Conservation (phyloP, 306 rosid species). For the Parietaria judaica region DNA sequence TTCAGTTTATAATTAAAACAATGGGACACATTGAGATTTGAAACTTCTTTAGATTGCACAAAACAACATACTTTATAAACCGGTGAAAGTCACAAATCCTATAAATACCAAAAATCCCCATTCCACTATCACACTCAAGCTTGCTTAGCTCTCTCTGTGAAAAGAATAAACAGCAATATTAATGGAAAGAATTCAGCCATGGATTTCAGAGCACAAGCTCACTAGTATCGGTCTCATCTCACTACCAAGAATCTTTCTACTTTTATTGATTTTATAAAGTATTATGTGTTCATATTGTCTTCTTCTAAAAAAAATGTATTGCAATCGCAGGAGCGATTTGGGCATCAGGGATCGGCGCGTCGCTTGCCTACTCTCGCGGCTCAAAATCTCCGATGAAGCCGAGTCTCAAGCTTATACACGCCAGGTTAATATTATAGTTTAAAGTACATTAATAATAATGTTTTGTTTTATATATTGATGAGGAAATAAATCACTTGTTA, state of each 20-base stretch:
- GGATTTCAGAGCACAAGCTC: conserved; percentile 78
- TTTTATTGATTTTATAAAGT: neutral
- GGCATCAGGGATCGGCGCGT: conserved; percentile 75
- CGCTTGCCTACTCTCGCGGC: conserved; percentile 41
- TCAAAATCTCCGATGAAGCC: conserved; percentile 54
- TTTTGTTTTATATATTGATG: too few species aligned
- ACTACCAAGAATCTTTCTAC: too few species aligned
- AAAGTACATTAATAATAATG: too few species aligned
- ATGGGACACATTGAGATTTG: too few species aligned
- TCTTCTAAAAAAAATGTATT: neutral
- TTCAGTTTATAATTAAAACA: neutral
- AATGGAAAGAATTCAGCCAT: conserved; percentile 65
- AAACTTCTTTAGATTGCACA: too few species aligned
- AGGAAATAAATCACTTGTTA: neutral
- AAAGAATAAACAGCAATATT: conserved; percentile 6
- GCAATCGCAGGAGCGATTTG: conserved; percentile 46
- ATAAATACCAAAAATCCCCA: conserved; percentile 25
- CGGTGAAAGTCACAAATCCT: conserved; percentile 1
- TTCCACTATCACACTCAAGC: conserved; percentile 10
- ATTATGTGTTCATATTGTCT: neutral
- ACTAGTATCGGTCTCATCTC: conserved; percentile 50
- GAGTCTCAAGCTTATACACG: conserved; percentile 83
- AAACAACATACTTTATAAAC: neutral
- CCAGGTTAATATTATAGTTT: conserved; percentile 33
- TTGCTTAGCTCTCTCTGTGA: neutral